phyloP scores from a whole-genome alignment of 306 rosid species.

The Canavalia gladiata region DNA sequence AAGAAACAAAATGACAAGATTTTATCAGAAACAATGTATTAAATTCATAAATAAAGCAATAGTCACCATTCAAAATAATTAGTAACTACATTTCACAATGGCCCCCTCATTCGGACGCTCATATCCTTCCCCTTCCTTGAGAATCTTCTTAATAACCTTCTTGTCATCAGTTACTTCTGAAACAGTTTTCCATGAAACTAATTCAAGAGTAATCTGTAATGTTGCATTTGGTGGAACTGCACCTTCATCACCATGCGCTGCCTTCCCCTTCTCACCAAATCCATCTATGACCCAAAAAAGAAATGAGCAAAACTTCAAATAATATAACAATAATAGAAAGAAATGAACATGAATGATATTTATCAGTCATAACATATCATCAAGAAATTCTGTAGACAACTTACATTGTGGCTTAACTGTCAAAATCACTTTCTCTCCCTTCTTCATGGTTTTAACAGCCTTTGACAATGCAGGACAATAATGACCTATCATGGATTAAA shows the following conservation, averaged over 20 bases:
- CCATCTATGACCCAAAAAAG: constrained; percentile 66
- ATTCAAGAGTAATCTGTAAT: constrained; percentile 74
- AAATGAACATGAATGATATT: too few species aligned
- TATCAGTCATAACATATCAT: background rate
- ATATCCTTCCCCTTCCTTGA: constrained; percentile 90
- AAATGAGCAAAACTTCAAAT: background rate
- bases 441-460: constrained; percentile 97
- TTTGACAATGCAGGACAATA: constrained; percentile 85
- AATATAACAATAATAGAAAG: background rate
- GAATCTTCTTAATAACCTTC: constrained; percentile 81
- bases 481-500: constrained; percentile 61
- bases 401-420: constrained; percentile 89
- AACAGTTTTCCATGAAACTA: constrained; percentile 91
- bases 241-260: constrained; percentile 69
- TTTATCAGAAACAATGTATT: background rate
- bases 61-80: background rate
- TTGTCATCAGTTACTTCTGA: constrained; percentile 87
- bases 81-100: constrained; percentile 65
- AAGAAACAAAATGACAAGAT: background rate
- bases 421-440: constrained; percentile 82
- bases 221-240: constrained; percentile 86
- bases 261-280: constrained; percentile 85
- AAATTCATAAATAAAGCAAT: background rate
- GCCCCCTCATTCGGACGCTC: constrained; percentile 96
- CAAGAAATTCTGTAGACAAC: constrained; percentile 45